Evolutionary conservation across 257 asterid species (phyloP).

Genomic region (Gardenia jasminoides): DNA sequence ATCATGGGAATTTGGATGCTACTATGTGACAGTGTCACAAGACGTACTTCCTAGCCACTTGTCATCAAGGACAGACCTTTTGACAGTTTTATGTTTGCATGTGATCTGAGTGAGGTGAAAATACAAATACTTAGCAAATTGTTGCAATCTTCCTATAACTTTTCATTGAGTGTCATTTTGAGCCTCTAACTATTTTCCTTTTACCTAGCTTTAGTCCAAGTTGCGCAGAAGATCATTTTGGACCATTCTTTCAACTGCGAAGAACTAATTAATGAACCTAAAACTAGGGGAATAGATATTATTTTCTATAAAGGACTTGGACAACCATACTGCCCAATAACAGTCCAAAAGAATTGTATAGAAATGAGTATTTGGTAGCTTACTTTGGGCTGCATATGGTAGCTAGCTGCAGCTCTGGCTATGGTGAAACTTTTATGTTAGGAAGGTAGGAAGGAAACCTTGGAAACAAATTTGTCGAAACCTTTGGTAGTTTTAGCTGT

Average conservation of each 20-base stretch:
- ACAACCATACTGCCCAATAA: neutral
- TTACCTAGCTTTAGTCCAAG: too few relatives aligned
- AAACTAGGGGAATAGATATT: too few relatives aligned
- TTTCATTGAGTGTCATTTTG: neutral
- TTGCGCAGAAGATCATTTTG: too few relatives aligned
- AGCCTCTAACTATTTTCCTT: neutral
- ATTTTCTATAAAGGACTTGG: neutral
- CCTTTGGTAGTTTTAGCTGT: neutral
- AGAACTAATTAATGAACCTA: too few relatives aligned
- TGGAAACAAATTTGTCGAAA: neutral
- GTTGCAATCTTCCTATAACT: neutral
- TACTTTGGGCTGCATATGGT: neutral
- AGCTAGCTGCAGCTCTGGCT: neutral
- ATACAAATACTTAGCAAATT: neutral
- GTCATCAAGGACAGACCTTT: conserved; percentile 32
- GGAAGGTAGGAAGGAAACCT: neutral
- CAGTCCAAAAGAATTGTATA: conserved; percentile 18
- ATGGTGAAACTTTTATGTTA: conserved; percentile 9
- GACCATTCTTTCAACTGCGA: too few relatives aligned
- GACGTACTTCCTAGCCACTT: conserved; percentile 5
- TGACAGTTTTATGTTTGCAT: conserved; percentile 41
- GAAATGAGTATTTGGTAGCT: neutral
- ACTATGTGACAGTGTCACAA: conserved; percentile 31
- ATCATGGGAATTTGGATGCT: neutral
- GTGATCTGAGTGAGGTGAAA: conserved; percentile 51